phyloP scores from a whole-genome alignment of 1,284 basidiomycete genomes.

The Ganoderma lucidum region DNA sequence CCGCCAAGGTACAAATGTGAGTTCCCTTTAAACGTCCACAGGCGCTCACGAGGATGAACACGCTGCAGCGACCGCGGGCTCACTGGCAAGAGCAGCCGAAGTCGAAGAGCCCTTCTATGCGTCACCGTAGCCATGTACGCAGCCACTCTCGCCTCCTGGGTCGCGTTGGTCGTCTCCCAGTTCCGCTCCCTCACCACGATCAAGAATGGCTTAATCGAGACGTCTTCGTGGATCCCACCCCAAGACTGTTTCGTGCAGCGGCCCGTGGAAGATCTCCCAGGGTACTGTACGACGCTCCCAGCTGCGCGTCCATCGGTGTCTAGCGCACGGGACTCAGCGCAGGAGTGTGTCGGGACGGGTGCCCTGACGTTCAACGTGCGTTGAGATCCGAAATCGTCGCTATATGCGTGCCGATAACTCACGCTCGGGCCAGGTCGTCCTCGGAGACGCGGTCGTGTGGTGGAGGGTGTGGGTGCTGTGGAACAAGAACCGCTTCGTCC shows the following conservation, averaged over 20 bases:
- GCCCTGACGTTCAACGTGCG: neutral
- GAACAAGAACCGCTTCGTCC: neutral
- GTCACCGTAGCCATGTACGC: neutral
- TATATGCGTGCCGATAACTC: neutral
- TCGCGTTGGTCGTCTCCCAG: neutral
- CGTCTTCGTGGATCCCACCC: neutral
- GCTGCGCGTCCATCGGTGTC: neutral
- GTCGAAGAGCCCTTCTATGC: neutral
- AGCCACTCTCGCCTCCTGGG: neutral
- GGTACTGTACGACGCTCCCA: neutral
- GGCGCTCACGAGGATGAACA: neutral
- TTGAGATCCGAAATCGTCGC: neutral
- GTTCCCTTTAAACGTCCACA: neutral
- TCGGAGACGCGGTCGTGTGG: constrained; percentile 6
- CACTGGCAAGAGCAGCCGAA: neutral
- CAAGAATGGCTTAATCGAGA: neutral
- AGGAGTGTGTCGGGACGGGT: neutral
- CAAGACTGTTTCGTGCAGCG: neutral
- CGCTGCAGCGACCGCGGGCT: neutral
- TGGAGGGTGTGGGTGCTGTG: constrained; percentile 7
- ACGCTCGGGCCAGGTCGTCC: neutral
- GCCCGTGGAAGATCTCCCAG: neutral
- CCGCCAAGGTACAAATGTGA: neutral
- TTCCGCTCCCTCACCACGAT: neutral
- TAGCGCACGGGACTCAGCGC: neutral